Evolutionary conservation across 768 basidiomycete genomes (phyloP).

Genomic region (Chalciporus sphaerocephalus): DNA sequence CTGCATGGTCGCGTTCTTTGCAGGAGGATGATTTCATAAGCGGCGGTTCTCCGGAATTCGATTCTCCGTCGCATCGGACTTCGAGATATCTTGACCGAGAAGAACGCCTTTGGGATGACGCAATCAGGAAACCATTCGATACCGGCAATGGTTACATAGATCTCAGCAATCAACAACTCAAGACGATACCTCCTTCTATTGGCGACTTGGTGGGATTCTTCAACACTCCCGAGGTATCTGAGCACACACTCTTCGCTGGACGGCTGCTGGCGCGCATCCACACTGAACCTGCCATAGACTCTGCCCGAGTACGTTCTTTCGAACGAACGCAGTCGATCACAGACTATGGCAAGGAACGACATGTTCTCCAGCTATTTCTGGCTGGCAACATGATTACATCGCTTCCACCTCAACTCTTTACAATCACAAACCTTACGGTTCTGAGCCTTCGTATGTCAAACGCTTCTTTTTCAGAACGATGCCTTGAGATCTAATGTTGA

Average conservation of each 20-base stretch:
- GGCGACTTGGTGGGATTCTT: constrained; percentile 45
- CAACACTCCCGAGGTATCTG: constrained; percentile 36
- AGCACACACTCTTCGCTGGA: constrained; percentile 22
- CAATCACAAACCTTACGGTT: constrained; percentile 52
- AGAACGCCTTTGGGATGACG: constrained; percentile 45
- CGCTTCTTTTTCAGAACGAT: neutral
- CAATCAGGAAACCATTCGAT: constrained; percentile 42
- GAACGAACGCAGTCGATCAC: constrained; percentile 26
- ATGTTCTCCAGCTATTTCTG: constrained; percentile 55
- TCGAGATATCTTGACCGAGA: constrained; percentile 28
- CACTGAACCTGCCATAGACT: constrained; percentile 32
- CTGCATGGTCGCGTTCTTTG: constrained; percentile 14
- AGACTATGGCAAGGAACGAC: constrained; percentile 38
- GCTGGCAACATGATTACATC: constrained; percentile 48
- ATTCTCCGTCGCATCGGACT: constrained; percentile 10
- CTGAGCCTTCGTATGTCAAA: constrained; percentile 56
- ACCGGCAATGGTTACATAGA: constrained; percentile 47
- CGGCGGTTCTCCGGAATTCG: constrained; percentile 8
- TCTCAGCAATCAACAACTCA: constrained; percentile 43
- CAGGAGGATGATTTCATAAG: constrained; percentile 26
- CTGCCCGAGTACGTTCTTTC: constrained; percentile 20
- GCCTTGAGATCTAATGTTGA: neutral
- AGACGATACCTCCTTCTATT: constrained; percentile 46
- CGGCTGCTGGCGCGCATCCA: constrained; percentile 33
- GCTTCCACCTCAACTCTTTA: constrained; percentile 57